Base-by-base conservation (phyloP, 345 rosid species). In the Acer campestre region DNA sequence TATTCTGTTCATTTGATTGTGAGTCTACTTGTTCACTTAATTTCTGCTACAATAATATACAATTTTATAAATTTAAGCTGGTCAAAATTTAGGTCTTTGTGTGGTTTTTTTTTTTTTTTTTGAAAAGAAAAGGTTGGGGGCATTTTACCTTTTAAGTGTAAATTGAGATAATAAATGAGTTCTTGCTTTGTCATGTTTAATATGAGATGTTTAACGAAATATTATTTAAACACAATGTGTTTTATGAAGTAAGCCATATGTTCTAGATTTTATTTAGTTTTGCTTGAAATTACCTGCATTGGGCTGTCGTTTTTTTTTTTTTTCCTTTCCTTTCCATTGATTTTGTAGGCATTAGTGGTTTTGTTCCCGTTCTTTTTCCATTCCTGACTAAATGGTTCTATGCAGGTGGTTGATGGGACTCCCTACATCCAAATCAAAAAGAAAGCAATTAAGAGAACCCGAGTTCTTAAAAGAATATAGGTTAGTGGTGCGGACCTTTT, bases 341-440 rank as follows among this genome's bases (percentile, higher is more conserved):
- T 18, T 11, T 67, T 67, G 23, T 48, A 8, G 70, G 23, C 14
- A 18, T 35, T 35, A 4, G 38, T 35, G 38, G 38, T 35, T 35
- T 42, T 42, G 46, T 42, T 42, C 46, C 46, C 46, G 27, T 25
- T 25, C 27, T 25, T 25, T 25, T 25, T 25, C 27, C 27, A 25
- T 25, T 64, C 18, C 7, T 48, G 10, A 49, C 14, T 10, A 69
- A 46, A 25, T 29, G 25, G 17, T 27, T 25, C 56, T 4, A 25
- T 85, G 81, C 85, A 94, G 98, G 85, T 91, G 97, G 96, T 83
- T 94, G 77, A 82, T 93, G 83, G 97, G 92, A 67, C 84, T 81
- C 49, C 83, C 86, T 7, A 27, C 84, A 9, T 79, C 90, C 73
- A 80, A 80, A 73, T 77, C 85, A 0, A 76, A 86, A 63, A 61